Evolutionary conservation across 1,284 basidiomycete genomes (phyloP), one percentile per base, ranked within the genome.

Genomic region (Marasmius oreades): DNA sequence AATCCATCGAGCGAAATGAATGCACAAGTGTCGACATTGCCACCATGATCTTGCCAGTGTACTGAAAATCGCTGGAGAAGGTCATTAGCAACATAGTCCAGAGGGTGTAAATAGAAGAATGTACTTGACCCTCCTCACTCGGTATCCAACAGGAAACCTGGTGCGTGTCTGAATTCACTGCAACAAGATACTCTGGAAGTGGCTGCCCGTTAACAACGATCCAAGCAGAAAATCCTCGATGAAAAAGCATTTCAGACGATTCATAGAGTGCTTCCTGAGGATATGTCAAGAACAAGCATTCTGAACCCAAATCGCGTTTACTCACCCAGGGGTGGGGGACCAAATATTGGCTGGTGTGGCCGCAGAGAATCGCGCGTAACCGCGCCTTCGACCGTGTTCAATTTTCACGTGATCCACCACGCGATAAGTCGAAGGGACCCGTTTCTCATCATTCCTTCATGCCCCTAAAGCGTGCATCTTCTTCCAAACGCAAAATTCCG

Each of bases 191-290:
- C 66, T 86, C 84, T 6, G 70, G 75, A 8, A 87, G 62, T 18
- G 69, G 64, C 52, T 71, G 61, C 3, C 75, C 78, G 36, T 81
- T 76, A 42, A 74, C 78, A 33, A 74, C 70, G 52, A 89, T 81
- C 80, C 85, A 89, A 20, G 86, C 85, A 20, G 81, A 82, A 68
- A 86, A 88, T 7, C 77, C 80, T 18, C 77, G 76, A 67, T 81
- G 77, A 1, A 73, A 77, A 55, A 84, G 73, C 84, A 85, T 82
- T 42, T 52, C 52, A 20, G 34, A 62, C 50, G 52, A 39, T 22
- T 50, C 26, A 28, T n/a, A 31, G 18, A 20, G n/a, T 8, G 22
- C 42, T 42, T 37, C 28, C 50, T 47, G 56, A 18, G 37, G n/a
- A 8, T 11, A n/a, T 18, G 39, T 20, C 20, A 18, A 7, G 11